Percentiles rank a stretch among this genome's conserved stretches.
Conservation (phyloP, 257 asterid genomes). For the Gentiana dahurica region DNA sequence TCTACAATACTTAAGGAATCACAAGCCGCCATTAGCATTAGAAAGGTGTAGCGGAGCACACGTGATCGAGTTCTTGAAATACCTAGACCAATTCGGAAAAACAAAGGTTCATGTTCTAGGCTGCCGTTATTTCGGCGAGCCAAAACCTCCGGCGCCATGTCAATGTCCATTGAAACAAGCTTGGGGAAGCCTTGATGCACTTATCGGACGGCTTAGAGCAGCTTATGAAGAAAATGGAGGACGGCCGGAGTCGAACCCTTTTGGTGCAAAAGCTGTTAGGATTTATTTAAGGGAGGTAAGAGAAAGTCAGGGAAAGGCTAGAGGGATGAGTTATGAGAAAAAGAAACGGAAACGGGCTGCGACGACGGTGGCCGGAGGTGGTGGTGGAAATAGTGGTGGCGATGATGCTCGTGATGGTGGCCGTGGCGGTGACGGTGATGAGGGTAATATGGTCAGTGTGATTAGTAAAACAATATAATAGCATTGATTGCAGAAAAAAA, state of each 20-base stretch:
- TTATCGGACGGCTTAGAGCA: conserved; percentile 40
- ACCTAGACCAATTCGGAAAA: conserved; percentile 40
- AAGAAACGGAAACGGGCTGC: conserved; percentile 32
- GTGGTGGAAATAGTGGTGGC: background rate
- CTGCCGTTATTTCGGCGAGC: conserved; percentile 38
- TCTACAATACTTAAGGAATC: conserved; percentile 31
- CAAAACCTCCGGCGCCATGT: conserved; percentile 39
- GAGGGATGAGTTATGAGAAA: conserved; percentile 40
- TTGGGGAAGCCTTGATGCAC: conserved; percentile 47
- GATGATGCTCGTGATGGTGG: conserved; percentile 1
- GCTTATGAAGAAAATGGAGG: conserved; percentile 44
- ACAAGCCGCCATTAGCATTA: conserved; percentile 35
- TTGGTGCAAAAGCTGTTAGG: conserved; percentile 36
- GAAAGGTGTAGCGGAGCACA: conserved; percentile 43
- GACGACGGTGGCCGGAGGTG: background rate
- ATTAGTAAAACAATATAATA: conserved; percentile 15
- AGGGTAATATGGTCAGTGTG: conserved; percentile 7
- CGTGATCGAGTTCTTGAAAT: conserved; percentile 42
- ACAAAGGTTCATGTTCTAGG: conserved; percentile 36
- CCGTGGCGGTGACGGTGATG: conserved; percentile 6
- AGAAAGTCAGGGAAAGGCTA: conserved; percentile 37
- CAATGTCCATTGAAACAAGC: conserved; percentile 36
- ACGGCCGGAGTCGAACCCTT: conserved; percentile 35
- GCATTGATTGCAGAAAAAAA: too few relatives aligned
- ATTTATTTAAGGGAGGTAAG: conserved; percentile 38